Percentiles rank a stretch among this genome's conserved stretches.
phyloP scores from a whole-genome alignment of 2,329 filamentous ascomycete genomes.

The Teratosphaeriaceae sp. region DNA sequence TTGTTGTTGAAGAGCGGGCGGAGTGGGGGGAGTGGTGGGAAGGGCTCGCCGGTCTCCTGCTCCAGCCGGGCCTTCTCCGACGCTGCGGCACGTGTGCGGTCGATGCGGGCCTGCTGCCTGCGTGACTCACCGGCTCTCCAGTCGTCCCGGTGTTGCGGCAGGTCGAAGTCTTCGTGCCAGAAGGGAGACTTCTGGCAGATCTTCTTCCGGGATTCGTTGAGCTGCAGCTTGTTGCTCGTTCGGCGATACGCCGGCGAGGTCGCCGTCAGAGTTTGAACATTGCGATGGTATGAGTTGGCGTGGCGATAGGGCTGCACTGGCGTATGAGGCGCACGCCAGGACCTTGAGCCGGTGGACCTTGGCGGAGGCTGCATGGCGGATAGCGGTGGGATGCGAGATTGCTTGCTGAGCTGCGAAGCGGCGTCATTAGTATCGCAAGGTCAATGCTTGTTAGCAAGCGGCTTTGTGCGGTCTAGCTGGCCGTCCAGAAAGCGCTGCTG shows the following conservation, averaged over 20 bases:
- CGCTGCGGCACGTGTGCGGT: neutral
- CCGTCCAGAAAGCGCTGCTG: too few relatives aligned
- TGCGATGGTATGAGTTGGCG: neutral
- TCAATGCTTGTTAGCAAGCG: too few relatives aligned
- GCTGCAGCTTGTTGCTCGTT: conserved; percentile 11
- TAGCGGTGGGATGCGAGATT: too few relatives aligned
- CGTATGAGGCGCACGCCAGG: neutral
- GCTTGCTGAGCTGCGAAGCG: neutral
- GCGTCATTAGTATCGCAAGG: too few relatives aligned
- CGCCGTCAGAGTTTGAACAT: neutral
- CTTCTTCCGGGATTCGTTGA: conserved; percentile 16
- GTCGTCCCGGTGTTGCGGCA: conserved; percentile 17
- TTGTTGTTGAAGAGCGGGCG: conserved; percentile 12
- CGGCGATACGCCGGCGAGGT: conserved; percentile 11
- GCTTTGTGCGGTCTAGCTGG: too few relatives aligned
- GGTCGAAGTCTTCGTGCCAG: conserved; percentile 20
- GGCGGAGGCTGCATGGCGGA: neutral
- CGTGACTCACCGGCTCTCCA: conserved; percentile 6
- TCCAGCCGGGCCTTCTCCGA: neutral
- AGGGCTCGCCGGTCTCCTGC: conserved; percentile 1
- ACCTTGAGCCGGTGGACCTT: neutral
- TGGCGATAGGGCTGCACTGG: neutral
- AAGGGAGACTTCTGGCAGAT: conserved; percentile 22
- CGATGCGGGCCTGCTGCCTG: neutral
- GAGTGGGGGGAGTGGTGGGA: conserved; percentile 3